phyloP scores from a whole-genome alignment of 805 yeast genomes.

The Candida wancherniae region DNA sequence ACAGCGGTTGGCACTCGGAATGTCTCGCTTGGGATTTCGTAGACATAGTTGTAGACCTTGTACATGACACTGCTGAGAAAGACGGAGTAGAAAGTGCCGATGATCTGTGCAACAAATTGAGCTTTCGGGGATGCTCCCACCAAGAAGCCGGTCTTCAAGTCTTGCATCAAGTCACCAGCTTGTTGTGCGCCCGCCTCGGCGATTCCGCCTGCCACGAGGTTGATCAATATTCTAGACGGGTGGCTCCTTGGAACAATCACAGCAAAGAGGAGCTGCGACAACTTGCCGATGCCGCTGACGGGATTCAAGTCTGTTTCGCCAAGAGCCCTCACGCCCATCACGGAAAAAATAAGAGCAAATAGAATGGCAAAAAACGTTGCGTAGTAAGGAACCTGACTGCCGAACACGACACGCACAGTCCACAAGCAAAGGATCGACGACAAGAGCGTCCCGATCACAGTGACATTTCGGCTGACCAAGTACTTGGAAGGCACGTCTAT shows the following conservation, averaged over 20 bases:
- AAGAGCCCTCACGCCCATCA: conserved; percentile 86
- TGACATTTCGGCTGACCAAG: conserved; percentile 47
- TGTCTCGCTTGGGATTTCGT: conserved; percentile 75
- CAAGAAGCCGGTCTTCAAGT: conserved; percentile 88
- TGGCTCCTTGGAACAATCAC: conserved; percentile 65
- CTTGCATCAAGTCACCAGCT: conserved; percentile 98
- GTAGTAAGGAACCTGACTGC: conserved; percentile 63
- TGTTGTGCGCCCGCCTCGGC: conserved; percentile 99
- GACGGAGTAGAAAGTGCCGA: conserved; percentile 85
- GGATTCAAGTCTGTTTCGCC: conserved; percentile 98
- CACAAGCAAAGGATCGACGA: conserved; percentile 67
- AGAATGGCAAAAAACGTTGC: conserved; percentile 64
- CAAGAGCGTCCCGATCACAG: conserved; percentile 54
- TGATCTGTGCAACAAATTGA: conserved; percentile 83
- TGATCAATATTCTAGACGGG: conserved; percentile 79
- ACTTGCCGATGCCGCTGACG: conserved; percentile 92
- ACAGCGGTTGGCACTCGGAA: conserved; percentile 93
- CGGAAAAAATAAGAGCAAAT: conserved; percentile 72
- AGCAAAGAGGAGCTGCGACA: conserved; percentile 87
- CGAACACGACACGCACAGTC: conserved; percentile 66
- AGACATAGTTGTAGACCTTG: conserved; percentile 72
- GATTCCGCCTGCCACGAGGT: conserved; percentile 91
- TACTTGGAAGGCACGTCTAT: conserved; percentile 20
- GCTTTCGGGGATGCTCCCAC: conserved; percentile 90
- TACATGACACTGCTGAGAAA: conserved; percentile 78